Evolutionary conservation across 2,329 filamentous ascomycete genomes (phyloP).

Genomic region (Cladorrhinum sp.): DNA sequence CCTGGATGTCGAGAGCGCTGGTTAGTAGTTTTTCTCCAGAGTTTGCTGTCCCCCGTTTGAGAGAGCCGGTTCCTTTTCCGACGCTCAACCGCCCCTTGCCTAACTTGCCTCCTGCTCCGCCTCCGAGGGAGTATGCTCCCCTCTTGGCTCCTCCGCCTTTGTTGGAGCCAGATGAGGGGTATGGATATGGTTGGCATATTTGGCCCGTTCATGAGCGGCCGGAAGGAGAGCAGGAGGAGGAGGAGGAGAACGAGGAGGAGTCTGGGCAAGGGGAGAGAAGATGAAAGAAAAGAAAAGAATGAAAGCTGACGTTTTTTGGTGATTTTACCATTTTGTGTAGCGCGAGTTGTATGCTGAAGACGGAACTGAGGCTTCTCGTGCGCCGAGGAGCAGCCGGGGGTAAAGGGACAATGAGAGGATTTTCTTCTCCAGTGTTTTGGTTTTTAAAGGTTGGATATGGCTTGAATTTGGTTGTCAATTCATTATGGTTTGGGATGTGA

Average conservation of each 20-base stretch:
- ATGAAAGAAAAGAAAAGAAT: not conserved
- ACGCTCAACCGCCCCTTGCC: not conserved
- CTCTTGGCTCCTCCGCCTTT: not conserved
- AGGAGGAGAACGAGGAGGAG: not conserved
- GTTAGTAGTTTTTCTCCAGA: conserved; percentile 11
- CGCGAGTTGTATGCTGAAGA: conserved; percentile 24
- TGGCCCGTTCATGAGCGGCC: not conserved
- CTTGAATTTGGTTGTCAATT: too few relatives aligned
- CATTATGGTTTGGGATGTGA: too few relatives aligned
- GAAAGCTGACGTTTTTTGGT: not conserved
- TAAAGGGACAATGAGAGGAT: too few relatives aligned
- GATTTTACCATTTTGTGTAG: conserved; percentile 7
- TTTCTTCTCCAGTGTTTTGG: too few relatives aligned
- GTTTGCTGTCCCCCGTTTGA: conserved; percentile 1
- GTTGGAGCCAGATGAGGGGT: not conserved
- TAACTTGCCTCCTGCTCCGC: not conserved
- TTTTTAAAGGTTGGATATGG: too few relatives aligned
- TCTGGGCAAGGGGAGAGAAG: not conserved
- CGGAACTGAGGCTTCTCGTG: conserved; percentile 4
- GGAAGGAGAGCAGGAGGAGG: not conserved
- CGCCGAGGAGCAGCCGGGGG: not conserved
- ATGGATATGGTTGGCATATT: not conserved
- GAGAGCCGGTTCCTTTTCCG: not conserved
- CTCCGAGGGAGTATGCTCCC: not conserved
- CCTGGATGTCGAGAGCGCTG: conserved; percentile 26